phyloP scores from a whole-genome alignment of 768 basidiomycete species.

The Pisolithus marmoratus region DNA sequence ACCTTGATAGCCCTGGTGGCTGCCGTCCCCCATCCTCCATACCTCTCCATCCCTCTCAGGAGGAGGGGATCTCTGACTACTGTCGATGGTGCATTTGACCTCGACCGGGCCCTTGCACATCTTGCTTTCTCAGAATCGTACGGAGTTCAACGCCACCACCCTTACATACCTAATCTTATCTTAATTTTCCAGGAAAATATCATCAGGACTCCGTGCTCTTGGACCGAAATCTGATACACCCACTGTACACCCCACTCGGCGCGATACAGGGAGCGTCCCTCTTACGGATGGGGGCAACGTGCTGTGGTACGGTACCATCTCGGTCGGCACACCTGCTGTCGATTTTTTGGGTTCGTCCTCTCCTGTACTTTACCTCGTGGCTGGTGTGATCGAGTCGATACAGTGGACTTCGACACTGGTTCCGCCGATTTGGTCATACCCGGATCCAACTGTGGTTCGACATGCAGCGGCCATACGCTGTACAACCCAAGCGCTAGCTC shows the following conservation, averaged over 20 bases:
- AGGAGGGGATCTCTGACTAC: slow-evolving; percentile 9
- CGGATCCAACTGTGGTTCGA: slow-evolving; percentile 16
- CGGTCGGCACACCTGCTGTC: slow-evolving; percentile 19
- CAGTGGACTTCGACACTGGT: slow-evolving; percentile 33
- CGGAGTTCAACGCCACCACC: not conserved
- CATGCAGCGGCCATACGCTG: slow-evolving; percentile 29
- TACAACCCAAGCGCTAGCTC: slow-evolving; percentile 32
- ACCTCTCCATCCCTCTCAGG: slow-evolving; percentile 13
- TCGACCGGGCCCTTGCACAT: slow-evolving; percentile 11
- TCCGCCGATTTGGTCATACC: slow-evolving; percentile 32
- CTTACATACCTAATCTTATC: slow-evolving; percentile 3
- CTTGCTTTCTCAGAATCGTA: slow-evolving; percentile 8
- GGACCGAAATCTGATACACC: slow-evolving; percentile 1
- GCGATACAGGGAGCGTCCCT: slow-evolving; percentile 2
- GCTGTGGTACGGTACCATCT: slow-evolving; percentile 21
- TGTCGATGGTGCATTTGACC: slow-evolving; percentile 12
- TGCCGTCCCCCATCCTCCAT: slow-evolving; percentile 10
- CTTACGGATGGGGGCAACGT: slow-evolving; percentile 12
- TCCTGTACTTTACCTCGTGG: not conserved
- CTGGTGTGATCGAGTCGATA: not conserved
- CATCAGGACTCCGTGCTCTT: slow-evolving; percentile 7
- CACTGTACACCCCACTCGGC: not conserved
- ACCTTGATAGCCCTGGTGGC: slow-evolving; percentile 11
- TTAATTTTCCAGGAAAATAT: slow-evolving; percentile 13
- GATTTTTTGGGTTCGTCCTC: slow-evolving; percentile 13